Conservation (phyloP, 768 basidiomycete species). For the Leucosporidium yakuticum region DNA sequence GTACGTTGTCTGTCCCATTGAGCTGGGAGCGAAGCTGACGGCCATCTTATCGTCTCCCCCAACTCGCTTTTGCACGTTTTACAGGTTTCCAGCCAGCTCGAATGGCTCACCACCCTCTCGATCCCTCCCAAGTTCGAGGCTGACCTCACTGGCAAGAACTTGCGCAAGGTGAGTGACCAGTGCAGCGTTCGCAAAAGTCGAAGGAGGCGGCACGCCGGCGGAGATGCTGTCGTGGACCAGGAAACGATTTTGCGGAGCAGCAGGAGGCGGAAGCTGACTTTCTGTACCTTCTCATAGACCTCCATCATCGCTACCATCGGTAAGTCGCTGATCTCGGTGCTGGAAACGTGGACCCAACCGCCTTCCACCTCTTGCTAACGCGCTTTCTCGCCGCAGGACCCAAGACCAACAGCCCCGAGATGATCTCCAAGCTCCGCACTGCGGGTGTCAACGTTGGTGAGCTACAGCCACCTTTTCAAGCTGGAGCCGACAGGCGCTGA, state of each 20-base stretch:
- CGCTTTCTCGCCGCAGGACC: slow-evolving; percentile 56
- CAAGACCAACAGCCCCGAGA: slow-evolving; percentile 87
- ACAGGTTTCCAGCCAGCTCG: slow-evolving; percentile 57
- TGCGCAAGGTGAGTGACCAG: slow-evolving; percentile 68
- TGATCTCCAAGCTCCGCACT: slow-evolving; percentile 69
- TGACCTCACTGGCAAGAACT: slow-evolving; percentile 71
- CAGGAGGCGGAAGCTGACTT: background rate
- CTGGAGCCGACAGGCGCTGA: background rate
- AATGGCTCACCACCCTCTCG: slow-evolving; percentile 82
- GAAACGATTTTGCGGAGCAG: no score
- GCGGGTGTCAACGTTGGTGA: slow-evolving; percentile 96
- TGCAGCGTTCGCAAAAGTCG: background rate
- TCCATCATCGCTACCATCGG: slow-evolving; percentile 98
- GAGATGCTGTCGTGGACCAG: background rate
- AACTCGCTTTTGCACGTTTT: no score
- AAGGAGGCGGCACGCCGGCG: background rate
- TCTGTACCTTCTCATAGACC: slow-evolving; percentile 53
- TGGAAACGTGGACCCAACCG: background rate
- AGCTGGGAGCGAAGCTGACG: no score
- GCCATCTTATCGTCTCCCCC: background rate
- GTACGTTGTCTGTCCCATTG: no score
- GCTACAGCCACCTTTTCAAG: slow-evolving; percentile 42
- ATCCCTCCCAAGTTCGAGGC: slow-evolving; percentile 64
- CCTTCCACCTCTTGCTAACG: background rate
- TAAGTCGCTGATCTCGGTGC: slow-evolving; percentile 41